phyloP scores from a whole-genome alignment of 768 basidiomycete genomes.

The Agaricus sinodeliciosus region DNA sequence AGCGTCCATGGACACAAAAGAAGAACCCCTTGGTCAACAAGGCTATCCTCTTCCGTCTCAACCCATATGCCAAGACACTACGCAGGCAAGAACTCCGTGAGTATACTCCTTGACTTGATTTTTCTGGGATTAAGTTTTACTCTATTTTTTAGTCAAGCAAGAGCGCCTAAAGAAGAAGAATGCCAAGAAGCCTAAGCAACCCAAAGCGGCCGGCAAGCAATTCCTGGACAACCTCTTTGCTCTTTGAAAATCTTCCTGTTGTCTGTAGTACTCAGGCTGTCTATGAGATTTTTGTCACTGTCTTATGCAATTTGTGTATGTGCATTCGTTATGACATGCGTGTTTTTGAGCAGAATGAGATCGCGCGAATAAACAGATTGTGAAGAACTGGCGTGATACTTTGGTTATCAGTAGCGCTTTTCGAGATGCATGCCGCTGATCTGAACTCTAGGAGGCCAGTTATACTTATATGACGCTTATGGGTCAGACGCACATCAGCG shows the following conservation, averaged over 20 bases:
- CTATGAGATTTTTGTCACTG: slow-evolving; percentile 7
- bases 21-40: slow-evolving; percentile 98
- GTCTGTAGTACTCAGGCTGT: background rate
- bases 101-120: slow-evolving; percentile 25
- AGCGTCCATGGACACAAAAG: slow-evolving; percentile 97
- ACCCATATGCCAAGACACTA: slow-evolving; percentile 96
- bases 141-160: slow-evolving; percentile 56
- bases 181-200: slow-evolving; percentile 59
- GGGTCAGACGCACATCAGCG: too few relatives aligned
- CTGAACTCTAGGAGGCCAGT: too few relatives aligned
- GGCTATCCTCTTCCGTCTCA: slow-evolving; percentile 91
- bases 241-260: slow-evolving; percentile 43
- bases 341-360: background rate
- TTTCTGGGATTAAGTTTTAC: background rate
- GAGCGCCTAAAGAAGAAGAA: slow-evolving; percentile 63
- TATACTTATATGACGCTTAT: too few relatives aligned
- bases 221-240: slow-evolving; percentile 85
- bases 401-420: too few relatives aligned
- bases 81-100: slow-evolving; percentile 82
- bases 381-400: too few relatives aligned
- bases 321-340: slow-evolving; percentile 2
- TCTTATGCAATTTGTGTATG: background rate
- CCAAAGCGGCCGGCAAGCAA: slow-evolving; percentile 62
- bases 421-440: too few relatives aligned
- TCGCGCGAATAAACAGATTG: too few relatives aligned